Evolutionary conservation across 768 basidiomycete genomes (phyloP).

Genomic region (Lactarius tabidus): DNA sequence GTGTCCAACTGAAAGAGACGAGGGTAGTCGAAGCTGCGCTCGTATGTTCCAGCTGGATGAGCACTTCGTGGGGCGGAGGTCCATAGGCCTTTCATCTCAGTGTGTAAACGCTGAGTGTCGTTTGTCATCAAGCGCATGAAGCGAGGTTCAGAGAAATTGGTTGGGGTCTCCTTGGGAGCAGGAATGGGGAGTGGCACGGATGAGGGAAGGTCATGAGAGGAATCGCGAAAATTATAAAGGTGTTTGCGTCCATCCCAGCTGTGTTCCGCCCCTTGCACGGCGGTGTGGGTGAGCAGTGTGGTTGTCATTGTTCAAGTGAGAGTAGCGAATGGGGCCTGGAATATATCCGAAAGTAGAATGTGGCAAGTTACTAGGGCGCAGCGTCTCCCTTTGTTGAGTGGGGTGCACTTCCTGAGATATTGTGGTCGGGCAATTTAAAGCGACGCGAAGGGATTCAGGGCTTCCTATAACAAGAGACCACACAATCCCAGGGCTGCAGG

Average conservation of each 20-base stretch:
- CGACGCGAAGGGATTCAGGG: slow-evolving; percentile 2
- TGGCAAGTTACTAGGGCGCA: slow-evolving; percentile 5
- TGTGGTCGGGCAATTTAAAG: slow-evolving; percentile 5
- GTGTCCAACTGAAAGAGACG: slow-evolving; percentile 20
- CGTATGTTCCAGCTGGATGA: slow-evolving; percentile 18
- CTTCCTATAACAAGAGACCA: neutral
- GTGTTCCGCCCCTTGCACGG: slow-evolving; percentile 2
- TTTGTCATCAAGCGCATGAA: slow-evolving; percentile 14
- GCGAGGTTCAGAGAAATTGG: slow-evolving; percentile 9
- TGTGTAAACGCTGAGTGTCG: slow-evolving; percentile 17
- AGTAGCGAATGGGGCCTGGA: slow-evolving; percentile 3
- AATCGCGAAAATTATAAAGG: slow-evolving; percentile 9
- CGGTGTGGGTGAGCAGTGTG: slow-evolving; percentile 9
- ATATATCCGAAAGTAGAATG: neutral
- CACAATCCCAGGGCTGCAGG: slow-evolving; percentile 7
- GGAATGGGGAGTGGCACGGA: slow-evolving; percentile 4
- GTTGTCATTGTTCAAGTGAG: slow-evolving; percentile 11
- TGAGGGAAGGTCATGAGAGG: neutral
- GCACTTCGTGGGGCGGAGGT: slow-evolving; percentile 23
- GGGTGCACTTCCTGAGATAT: slow-evolving; percentile 3
- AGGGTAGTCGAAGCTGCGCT: slow-evolving; percentile 15
- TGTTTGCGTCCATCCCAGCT: slow-evolving; percentile 4
- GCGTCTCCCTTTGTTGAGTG: slow-evolving; percentile 5
- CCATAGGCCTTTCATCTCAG: slow-evolving; percentile 21
- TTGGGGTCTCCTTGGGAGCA: slow-evolving; percentile 11